These are phyloP conservation scores for Poronia punctata DNA, from an alignment of 495 filamentous ascomycete species.

Conservation along the genomic window DNA sequence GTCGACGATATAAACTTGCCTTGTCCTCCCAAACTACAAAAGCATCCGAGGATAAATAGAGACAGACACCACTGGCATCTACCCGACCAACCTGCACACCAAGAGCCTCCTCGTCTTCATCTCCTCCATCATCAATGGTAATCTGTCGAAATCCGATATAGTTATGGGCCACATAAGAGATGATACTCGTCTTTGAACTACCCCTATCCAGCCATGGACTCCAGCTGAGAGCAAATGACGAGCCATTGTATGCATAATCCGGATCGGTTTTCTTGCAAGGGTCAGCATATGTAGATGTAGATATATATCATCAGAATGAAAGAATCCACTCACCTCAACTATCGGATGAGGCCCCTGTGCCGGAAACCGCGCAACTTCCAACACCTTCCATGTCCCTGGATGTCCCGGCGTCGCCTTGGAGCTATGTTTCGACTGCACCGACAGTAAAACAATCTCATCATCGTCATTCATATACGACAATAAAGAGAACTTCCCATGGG, in stretches of 20 bases:
- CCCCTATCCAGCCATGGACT: slow-evolving; percentile 34
- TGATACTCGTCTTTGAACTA: slow-evolving; percentile 22
- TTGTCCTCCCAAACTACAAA: slow-evolving; percentile 42
- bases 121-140: slow-evolving; percentile 15
- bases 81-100: slow-evolving; percentile 19
- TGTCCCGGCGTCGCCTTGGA: slow-evolving; percentile 13
- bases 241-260: slow-evolving; percentile 32
- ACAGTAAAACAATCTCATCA: slow-evolving; percentile 35
- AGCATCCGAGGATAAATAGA: slow-evolving; percentile 35
- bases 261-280: slow-evolving; percentile 24
- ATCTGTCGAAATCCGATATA: slow-evolving; percentile 41
- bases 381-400: slow-evolving; percentile 30
- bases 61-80: slow-evolving; percentile 32
- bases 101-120: slow-evolving; percentile 15
- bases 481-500: slow-evolving; percentile 28
- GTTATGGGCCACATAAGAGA: slow-evolving; percentile 35
- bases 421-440: slow-evolving; percentile 27
- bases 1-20: too few species aligned
- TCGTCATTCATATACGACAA: slow-evolving; percentile 38
- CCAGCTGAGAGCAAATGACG: slow-evolving; percentile 38
- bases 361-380: slow-evolving; percentile 35
- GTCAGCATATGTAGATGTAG: too few species aligned
- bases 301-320: slow-evolving; percentile 1
- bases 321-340: slow-evolving; percentile 21
- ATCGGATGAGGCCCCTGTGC: slow-evolving; percentile 35